Percentiles rank a stretch among this genome's conserved stretches.
These are phyloP conservation scores for Mycena venus DNA, from an alignment of 768 basidiomycete species.

Conservation along the genomic window DNA sequence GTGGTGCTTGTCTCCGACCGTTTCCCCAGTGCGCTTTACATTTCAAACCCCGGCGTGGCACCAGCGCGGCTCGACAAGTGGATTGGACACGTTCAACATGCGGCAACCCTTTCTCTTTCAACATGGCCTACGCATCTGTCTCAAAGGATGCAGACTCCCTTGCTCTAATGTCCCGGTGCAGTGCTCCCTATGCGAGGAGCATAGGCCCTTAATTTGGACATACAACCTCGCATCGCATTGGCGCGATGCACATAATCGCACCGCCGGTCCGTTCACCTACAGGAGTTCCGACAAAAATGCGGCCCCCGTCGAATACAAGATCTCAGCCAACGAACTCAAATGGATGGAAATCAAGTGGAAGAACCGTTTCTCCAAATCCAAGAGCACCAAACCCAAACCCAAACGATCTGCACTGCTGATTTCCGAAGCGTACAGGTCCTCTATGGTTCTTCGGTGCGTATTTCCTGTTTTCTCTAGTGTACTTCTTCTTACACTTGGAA, in stretches of 20 bases:
- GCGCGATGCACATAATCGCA: background rate
- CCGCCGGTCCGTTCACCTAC: background rate
- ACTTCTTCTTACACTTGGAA: too few species aligned
- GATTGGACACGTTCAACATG: background rate
- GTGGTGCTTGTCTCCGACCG: background rate
- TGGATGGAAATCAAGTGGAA: background rate
- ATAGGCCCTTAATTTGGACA: background rate
- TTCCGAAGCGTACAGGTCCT: background rate
- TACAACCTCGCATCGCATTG: constrained; percentile 2
- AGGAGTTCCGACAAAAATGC: too few species aligned
- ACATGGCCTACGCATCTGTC: background rate
- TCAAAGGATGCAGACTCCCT: constrained; percentile 1
- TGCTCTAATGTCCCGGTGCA: background rate
- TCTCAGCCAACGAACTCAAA: background rate
- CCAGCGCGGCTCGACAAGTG: background rate
- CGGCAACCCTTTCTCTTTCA: background rate
- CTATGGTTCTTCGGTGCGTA: background rate
- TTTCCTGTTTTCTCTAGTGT: too few species aligned
- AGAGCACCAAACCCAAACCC: background rate
- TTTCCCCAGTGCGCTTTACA: background rate
- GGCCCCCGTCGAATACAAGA: background rate
- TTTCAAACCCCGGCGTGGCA: background rate
- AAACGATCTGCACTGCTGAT: background rate
- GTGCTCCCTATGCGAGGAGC: background rate
- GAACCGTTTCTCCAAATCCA: background rate